Conservation (phyloP, 768 basidiomycete genomes). For the Panellus pusillus region DNA sequence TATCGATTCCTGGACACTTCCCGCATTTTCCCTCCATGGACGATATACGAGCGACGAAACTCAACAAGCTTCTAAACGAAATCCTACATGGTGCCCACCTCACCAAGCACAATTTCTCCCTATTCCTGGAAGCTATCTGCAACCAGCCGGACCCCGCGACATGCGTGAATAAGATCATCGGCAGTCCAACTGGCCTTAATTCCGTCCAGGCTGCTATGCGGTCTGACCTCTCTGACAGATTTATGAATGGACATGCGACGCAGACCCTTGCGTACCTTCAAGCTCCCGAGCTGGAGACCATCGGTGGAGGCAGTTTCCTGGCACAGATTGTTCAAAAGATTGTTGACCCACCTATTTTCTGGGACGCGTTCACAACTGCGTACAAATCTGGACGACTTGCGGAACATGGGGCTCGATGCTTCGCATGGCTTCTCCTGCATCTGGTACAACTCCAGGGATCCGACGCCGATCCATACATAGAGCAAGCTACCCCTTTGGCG, state of each 20-base stretch:
- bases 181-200: slow-evolving; percentile 32
- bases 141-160: slow-evolving; percentile 34
- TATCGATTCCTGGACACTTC: neutral
- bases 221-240: slow-evolving; percentile 31
- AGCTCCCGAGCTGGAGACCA: slow-evolving; percentile 29
- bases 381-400: slow-evolving; percentile 26
- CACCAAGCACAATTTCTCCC: slow-evolving; percentile 22
- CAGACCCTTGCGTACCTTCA: slow-evolving; percentile 37
- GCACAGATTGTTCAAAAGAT: slow-evolving; percentile 35
- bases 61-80: slow-evolving; percentile 19
- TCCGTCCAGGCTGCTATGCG: slow-evolving; percentile 39
- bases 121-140: slow-evolving; percentile 44
- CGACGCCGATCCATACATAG: slow-evolving; percentile 36
- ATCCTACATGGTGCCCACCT: slow-evolving; percentile 15
- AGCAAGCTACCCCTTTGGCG: slow-evolving; percentile 5
- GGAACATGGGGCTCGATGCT: slow-evolving; percentile 20
- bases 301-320: slow-evolving; percentile 39
- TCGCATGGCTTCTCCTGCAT: slow-evolving; percentile 51
- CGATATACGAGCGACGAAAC: slow-evolving; percentile 15
- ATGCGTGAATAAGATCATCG: slow-evolving; percentile 37
- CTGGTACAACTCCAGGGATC: slow-evolving; percentile 42
- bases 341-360: slow-evolving; percentile 48
- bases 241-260: slow-evolving; percentile 38
- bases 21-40: too few relatives aligned
- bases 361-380: slow-evolving; percentile 34